Evolutionary conservation across 192 early-diverging fungal species (phyloP), one percentile per base, ranked within the genome.

Genomic region (Funneliformis geosporum): DNA sequence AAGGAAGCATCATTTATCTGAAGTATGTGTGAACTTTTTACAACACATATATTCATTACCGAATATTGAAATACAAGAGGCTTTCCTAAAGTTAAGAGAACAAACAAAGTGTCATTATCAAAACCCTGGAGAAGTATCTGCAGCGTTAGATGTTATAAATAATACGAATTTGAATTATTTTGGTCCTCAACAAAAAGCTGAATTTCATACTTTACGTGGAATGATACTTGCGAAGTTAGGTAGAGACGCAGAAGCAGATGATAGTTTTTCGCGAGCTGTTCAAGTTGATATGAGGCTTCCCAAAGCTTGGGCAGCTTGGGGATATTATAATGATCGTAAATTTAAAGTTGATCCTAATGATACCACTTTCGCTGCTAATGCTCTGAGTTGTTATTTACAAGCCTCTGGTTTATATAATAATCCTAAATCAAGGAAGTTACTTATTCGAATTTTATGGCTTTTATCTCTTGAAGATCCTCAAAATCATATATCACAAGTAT

Each of bases 51-150:
- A 99, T 85, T 97, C 95, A 2, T 88, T 99, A 38, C 98, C 98
- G 18, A 99, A 99, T 83, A 99, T 99, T 80, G 98, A 99, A 84
- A 99, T 99, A 27, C 97, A 99, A 78, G 98, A 99, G 83, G 97
- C 97, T 4, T 99, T 99, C 80, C 79, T 96, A 72, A 99, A 99
- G 85, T 85, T 99, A 72, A 91, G 94, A 44, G 97, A 99, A 88
- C 97, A 99, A 85, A 97, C 97, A 68, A 98, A 99, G 84, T 98
- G 97, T 85, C 94, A 99, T 83, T 97, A 96, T 85, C 91, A 95
- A 62, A 93, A 93, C 55, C 91, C 96, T 8, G 83, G 87, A 5
- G 97, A 99, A 85, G 89, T 97, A 78, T 89, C 95, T 42, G 92
- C 91, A 25, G 98, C 97, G 7, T 84, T 99, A 40, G 97, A 99